These are phyloP conservation scores for Fusarium sp. DNA, from an alignment of 2,329 filamentous ascomycete species.

Conservation along the genomic window DNA sequence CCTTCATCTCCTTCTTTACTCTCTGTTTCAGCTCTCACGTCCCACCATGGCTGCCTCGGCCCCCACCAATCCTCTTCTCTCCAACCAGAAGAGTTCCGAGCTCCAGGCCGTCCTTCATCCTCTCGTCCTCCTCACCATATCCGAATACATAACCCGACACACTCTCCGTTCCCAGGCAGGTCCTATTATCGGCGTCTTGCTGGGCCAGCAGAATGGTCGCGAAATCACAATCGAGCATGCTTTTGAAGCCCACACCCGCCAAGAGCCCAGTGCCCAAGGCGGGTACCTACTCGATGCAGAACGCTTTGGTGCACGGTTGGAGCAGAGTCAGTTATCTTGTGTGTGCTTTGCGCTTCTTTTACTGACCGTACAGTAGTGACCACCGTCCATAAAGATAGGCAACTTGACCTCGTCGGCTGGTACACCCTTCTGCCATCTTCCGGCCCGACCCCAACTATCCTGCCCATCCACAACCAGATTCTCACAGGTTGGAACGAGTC, in stretches of 20 bases:
- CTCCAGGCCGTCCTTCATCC: constrained; percentile 90
- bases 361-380: constrained; percentile 71
- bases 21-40: background rate
- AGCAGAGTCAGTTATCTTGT: constrained; percentile 77
- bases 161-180: constrained; percentile 80
- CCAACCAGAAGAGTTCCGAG: constrained; percentile 75
- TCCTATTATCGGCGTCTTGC: constrained; percentile 85
- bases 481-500: constrained; percentile 83
- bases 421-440: constrained; percentile 81
- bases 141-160: constrained; percentile 95
- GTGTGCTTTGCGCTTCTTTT: background rate
- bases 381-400: constrained; percentile 85
- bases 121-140: constrained; percentile 94
- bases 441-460: constrained; percentile 76
- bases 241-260: constrained; percentile 79
- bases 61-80: constrained; percentile 69
- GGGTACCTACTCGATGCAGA: constrained; percentile 72
- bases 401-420: constrained; percentile 91
- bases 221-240: constrained; percentile 93
- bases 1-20: background rate
- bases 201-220: constrained; percentile 91
- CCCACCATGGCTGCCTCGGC: constrained; percentile 61
- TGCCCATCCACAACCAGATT: constrained; percentile 83
- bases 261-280: constrained; percentile 61
- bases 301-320: constrained; percentile 83